Evolutionary conservation across 257 asterid genomes (phyloP), one percentile per base, ranked within the genome.

Genomic region (Paraleonurus japonicus): DNA sequence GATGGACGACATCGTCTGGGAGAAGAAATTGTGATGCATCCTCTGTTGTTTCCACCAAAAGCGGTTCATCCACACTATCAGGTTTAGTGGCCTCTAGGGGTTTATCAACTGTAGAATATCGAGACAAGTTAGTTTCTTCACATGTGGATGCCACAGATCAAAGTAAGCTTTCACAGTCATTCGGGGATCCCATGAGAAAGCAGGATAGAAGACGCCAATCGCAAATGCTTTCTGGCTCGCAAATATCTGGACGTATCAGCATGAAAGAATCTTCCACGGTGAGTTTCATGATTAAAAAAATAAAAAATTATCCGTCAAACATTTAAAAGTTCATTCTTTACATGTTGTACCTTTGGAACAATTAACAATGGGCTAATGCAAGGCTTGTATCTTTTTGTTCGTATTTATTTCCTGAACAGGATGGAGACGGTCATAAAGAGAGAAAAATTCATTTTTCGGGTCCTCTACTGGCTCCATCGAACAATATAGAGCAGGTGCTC

Each of bases 401-500:
- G 4, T 47, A 47, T 47, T 47, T 47, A 47, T 47, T 47, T 47
- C 9, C 3, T 15, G 37, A 75, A 77, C 72, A 79, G 86, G 84
- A 79, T 61, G 90, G 78, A 13, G 76, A 79, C 17, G 75, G 80
- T 41, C 75, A 78, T 4, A 83, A 85, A 39, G 91, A 81, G 74
- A 81, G 80, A 73, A 74, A 76, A 24, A 82, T 79, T 63, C 83
- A 86, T 78, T 92, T 92, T 63, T 92, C 98, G 0, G 96, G 98
- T 63, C 95, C 98, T 22, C 57, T 92, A 55, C 72, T 83, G 3
- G 88, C 80, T 50, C 92, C 90, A 27, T 70, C 92, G 20, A 85
- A 81, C 73, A 88, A 88, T 72, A 86, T 90, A 48, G 96, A 92
- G 77, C 95, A 88, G 78, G 82, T 92, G 83, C 95, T 92, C 43